Evolutionary conservation across 495 filamentous ascomycete genomes (phyloP).

Genomic region (Penicillium goetzii): DNA sequence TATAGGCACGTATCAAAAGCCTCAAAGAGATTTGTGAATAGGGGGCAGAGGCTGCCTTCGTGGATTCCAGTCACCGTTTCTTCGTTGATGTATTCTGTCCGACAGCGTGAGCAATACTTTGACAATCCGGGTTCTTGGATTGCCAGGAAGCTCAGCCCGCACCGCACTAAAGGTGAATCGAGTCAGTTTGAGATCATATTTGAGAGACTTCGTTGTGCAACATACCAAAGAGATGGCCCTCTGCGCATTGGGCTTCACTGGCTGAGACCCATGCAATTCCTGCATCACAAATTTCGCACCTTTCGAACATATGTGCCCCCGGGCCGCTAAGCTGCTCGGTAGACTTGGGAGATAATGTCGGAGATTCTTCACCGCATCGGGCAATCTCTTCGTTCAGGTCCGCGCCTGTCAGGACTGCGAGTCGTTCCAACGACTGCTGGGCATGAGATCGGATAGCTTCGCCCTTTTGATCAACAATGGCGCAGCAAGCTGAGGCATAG

Average conservation of each 20-base stretch:
- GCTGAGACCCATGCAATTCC: slow-evolving; percentile 43
- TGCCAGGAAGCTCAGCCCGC: slow-evolving; percentile 55
- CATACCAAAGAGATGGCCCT: slow-evolving; percentile 56
- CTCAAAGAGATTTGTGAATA: slow-evolving; percentile 41
- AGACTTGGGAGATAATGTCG: slow-evolving; percentile 31
- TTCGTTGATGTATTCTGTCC: slow-evolving; percentile 52
- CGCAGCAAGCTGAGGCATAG: slow-evolving; percentile 46
- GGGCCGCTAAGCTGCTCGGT: slow-evolving; percentile 28
- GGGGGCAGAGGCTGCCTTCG: slow-evolving; percentile 23
- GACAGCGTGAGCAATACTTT: slow-evolving; percentile 58
- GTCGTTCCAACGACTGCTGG: slow-evolving; percentile 33
- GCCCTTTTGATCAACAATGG: slow-evolving; percentile 37
- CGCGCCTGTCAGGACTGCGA: slow-evolving; percentile 31
- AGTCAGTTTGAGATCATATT: neutral
- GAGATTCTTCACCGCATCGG: slow-evolving; percentile 26
- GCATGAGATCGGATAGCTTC: slow-evolving; percentile 33
- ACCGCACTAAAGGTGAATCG: slow-evolving; percentile 46
- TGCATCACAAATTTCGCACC: slow-evolving; percentile 53
- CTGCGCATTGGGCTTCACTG: slow-evolving; percentile 47
- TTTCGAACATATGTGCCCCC: slow-evolving; percentile 42
- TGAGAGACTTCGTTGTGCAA: neutral
- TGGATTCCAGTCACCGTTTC: slow-evolving; percentile 31
- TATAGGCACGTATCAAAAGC: slow-evolving; percentile 59
- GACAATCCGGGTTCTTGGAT: slow-evolving; percentile 59
- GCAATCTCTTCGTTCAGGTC: slow-evolving; percentile 41